These are phyloP conservation scores for Cyberlindnera xishuangbannaensis DNA, from an alignment of 805 yeast genomes.

Conservation along the genomic window DNA sequence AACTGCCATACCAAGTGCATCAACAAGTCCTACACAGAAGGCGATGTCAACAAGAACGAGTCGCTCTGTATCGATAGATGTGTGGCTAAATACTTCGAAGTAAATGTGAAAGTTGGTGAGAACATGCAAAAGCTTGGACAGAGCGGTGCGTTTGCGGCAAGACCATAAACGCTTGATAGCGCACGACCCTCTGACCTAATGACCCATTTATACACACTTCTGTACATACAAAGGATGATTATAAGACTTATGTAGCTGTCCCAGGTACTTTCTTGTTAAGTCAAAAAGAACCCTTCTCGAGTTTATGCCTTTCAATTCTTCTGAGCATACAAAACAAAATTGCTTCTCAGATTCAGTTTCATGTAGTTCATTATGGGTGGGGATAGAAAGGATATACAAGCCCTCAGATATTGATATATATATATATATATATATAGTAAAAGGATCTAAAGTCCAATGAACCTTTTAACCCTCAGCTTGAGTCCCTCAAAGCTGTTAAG, in stretches of 20 bases:
- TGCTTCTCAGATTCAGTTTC: too few species aligned
- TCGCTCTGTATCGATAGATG: constrained; percentile 90
- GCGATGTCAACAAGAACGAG: constrained; percentile 74
- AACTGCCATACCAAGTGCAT: constrained; percentile 89
- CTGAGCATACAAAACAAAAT: not conserved
- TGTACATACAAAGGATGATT: constrained; percentile 2
- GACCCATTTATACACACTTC: not conserved
- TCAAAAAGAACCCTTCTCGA: too few species aligned
- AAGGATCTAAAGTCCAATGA: constrained; percentile 43
- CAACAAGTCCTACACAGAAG: constrained; percentile 54
- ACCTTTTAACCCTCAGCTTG: constrained; percentile 56
- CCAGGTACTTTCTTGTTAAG: not conserved
- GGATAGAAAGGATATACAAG: not conserved
- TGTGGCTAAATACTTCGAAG: constrained; percentile 90
- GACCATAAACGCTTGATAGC: constrained; percentile 13
- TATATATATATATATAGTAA: constrained; percentile 2
- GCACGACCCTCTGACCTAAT: not conserved
- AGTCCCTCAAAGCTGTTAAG: constrained; percentile 76
- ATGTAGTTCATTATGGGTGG: too few species aligned
- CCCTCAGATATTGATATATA: not conserved
- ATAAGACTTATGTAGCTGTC: not conserved
- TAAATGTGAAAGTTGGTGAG: constrained; percentile 92
- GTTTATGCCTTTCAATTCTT: not conserved
- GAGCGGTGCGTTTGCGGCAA: constrained; percentile 31
- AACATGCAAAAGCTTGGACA: constrained; percentile 50